Conservation (phyloP, 441 rosid species). For the Erodium moschatum region DNA sequence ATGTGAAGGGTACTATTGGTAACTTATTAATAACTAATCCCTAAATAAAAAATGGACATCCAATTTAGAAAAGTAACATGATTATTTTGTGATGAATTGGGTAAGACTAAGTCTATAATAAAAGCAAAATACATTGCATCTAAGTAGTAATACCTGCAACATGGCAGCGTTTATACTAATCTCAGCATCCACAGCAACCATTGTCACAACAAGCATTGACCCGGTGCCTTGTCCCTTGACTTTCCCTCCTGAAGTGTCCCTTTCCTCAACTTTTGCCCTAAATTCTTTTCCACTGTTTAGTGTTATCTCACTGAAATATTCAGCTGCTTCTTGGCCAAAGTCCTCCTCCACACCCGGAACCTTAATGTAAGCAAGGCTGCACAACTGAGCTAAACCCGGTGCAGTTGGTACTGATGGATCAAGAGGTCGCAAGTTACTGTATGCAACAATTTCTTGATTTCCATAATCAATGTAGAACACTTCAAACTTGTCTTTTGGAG, state of each 20-base stretch:
- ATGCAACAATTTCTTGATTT: slow-evolving; percentile 76
- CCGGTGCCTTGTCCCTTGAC: slow-evolving; percentile 94
- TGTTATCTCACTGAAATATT: slow-evolving; percentile 51
- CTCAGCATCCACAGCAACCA: slow-evolving; percentile 69
- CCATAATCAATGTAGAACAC: slow-evolving; percentile 95
- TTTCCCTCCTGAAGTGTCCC: slow-evolving; percentile 22
- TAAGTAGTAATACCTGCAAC: slow-evolving; percentile 53
- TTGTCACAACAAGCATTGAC: slow-evolving; percentile 54
- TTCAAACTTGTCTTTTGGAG: slow-evolving; percentile 65
- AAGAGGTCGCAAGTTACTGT: slow-evolving; percentile 57
- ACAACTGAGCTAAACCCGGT: slow-evolving; percentile 79
- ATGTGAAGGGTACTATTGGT: background rate
- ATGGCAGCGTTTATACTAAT: slow-evolving; percentile 72
- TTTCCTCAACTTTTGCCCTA: slow-evolving; percentile 71
- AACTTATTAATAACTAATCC: background rate
- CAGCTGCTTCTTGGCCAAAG: slow-evolving; percentile 76
- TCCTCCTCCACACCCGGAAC: slow-evolving; percentile 75
- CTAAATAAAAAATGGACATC: background rate
- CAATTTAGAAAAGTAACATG: background rate
- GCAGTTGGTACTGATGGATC: slow-evolving; percentile 64
- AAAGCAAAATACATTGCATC: background rate
- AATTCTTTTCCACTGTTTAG: slow-evolving; percentile 57
- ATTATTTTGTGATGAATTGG: background rate
- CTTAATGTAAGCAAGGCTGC: slow-evolving; percentile 82
- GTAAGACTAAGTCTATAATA: background rate